Evolutionary conservation across 306 rosid genomes (phyloP).

Genomic region (Aeschynomene evenia): DNA sequence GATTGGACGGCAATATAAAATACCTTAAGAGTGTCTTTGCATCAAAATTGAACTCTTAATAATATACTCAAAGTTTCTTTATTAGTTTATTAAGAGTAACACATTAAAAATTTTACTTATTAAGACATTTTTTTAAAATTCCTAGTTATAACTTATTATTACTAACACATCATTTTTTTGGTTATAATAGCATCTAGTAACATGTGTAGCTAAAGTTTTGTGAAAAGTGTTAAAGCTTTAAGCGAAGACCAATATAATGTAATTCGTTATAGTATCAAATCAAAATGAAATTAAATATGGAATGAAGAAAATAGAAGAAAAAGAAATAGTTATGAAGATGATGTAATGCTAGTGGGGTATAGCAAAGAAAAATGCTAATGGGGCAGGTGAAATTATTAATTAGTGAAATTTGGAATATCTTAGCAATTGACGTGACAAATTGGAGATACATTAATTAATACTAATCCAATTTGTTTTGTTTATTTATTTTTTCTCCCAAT

Average conservation of each 20-base stretch:
- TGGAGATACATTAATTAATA: neutral
- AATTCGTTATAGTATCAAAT: too few relatives aligned
- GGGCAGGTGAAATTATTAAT: neutral
- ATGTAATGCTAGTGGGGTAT: neutral
- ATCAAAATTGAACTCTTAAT: too few relatives aligned
- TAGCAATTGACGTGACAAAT: conserved; percentile 5
- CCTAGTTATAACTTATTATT: too few relatives aligned
- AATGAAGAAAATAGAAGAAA: neutral
- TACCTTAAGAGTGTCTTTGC: too few relatives aligned
- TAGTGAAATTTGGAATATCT: conserved; percentile 29
- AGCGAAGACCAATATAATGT: neutral
- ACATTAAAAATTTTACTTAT: too few relatives aligned
- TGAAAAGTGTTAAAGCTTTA: neutral
- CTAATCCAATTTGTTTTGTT: neutral
- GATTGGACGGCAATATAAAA: too few relatives aligned
- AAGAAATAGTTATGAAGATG: neutral
- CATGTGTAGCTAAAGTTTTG: neutral
- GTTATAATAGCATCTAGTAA: too few relatives aligned
- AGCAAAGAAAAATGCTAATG: neutral
- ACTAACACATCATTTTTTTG: too few relatives aligned
- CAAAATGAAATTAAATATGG: neutral
- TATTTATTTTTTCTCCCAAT: neutral
- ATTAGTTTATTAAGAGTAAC: too few relatives aligned
- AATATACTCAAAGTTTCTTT: too few relatives aligned
- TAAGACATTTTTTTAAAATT: too few relatives aligned